These are phyloP conservation scores for Postia placenta DNA, from an alignment of 768 basidiomycete species.

Conservation along the genomic window DNA sequence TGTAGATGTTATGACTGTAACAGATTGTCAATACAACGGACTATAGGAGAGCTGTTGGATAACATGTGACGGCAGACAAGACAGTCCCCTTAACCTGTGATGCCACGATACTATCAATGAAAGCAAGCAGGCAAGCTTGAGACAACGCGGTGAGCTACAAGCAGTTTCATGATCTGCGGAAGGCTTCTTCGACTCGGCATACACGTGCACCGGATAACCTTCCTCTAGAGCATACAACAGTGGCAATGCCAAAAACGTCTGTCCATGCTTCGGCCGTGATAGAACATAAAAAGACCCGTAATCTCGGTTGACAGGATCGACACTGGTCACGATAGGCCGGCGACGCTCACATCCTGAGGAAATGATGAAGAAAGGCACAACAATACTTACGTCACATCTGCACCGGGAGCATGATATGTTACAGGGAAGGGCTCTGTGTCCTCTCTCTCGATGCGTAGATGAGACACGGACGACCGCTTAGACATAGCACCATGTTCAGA, in stretches of 20 bases:
- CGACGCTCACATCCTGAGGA: no score
- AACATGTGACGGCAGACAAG: no score
- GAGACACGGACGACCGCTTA: constrained; percentile 22
- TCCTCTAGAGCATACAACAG: no score
- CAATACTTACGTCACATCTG: constrained; percentile 82
- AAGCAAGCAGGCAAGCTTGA: no score
- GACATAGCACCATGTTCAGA: constrained; percentile 26
- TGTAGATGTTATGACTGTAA: constrained; percentile 83
- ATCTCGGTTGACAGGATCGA: not conserved
- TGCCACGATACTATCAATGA: no score
- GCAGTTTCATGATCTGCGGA: not conserved
- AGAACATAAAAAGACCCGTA: not conserved
- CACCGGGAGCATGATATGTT: constrained; percentile 80
- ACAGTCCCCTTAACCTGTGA: no score
- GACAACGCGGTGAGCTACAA: not conserved
- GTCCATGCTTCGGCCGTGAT: not conserved
- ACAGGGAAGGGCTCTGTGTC: constrained; percentile 78
- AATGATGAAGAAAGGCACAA: not conserved
- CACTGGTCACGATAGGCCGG: not conserved
- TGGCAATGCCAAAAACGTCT: no score
- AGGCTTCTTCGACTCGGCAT: no score
- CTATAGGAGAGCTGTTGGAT: no score
- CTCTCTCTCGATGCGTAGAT: constrained; percentile 29
- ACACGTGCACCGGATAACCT: no score
- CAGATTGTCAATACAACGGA: not conserved